Conservation (phyloP, 1,139 yeast species). For the Geotrichum klebahnii region DNA sequence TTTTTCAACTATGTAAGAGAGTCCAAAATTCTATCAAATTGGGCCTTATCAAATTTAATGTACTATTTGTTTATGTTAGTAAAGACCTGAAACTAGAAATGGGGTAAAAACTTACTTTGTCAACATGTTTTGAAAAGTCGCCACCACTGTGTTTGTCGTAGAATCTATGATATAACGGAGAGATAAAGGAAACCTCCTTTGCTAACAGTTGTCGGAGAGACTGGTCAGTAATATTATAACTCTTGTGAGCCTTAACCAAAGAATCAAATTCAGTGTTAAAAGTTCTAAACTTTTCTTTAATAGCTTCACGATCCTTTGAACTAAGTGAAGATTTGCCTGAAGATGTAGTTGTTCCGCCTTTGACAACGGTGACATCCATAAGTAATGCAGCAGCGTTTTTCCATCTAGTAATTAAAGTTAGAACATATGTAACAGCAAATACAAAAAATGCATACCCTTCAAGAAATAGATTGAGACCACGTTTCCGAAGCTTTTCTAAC, state of each 20-base stretch:
- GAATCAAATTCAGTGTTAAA: constrained; percentile 83
- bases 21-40: constrained; percentile 50
- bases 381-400: constrained; percentile 69
- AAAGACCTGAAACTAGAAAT: not conserved
- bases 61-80: constrained; percentile 38
- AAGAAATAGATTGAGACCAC: constrained; percentile 70
- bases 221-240: constrained; percentile 63
- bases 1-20: constrained; percentile 28
- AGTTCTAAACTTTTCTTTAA: constrained; percentile 77
- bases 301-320: constrained; percentile 70
- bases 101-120: constrained; percentile 41
- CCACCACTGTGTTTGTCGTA: constrained; percentile 67
- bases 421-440: not conserved
- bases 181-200: constrained; percentile 66
- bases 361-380: constrained; percentile 45
- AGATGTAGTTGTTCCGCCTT: constrained; percentile 25
- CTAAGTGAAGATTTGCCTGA: constrained; percentile 27
- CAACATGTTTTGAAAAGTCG: constrained; percentile 68
- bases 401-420: constrained; percentile 46
- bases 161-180: constrained; percentile 79
- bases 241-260: constrained; percentile 59
- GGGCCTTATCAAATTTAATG: constrained; percentile 63
- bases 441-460: constrained; percentile 43
- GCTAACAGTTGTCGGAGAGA: constrained; percentile 57
- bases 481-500: constrained; percentile 63